phyloP scores from a whole-genome alignment of 1,284 basidiomycete genomes.

The Sporisorium graminicola region DNA sequence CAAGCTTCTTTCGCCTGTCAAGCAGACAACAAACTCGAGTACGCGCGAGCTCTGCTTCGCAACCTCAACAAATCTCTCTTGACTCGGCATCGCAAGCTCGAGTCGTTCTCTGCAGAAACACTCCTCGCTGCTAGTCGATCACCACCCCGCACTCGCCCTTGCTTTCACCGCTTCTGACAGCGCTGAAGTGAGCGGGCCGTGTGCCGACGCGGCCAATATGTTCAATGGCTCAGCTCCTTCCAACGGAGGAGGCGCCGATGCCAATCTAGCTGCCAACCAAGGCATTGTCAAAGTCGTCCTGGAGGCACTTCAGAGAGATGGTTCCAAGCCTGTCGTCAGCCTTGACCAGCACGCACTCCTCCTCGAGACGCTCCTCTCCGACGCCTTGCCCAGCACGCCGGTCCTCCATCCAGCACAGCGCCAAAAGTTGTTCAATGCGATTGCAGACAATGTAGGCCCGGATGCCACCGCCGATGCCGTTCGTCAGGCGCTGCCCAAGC shows the following conservation, averaged over 20 bases:
- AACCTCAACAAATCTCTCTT: neutral
- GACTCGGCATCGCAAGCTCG: neutral
- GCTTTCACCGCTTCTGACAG: constrained; percentile 72
- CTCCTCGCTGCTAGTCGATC: neutral
- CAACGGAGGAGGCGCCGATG: constrained; percentile 32
- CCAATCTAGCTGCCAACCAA: constrained; percentile 50
- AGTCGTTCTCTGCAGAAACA: neutral
- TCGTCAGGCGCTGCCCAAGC: constrained; percentile 63
- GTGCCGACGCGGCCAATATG: constrained; percentile 52
- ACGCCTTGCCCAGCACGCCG: constrained; percentile 49
- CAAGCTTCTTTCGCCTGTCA: neutral
- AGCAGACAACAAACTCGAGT: neutral
- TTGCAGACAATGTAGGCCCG: constrained; percentile 61
- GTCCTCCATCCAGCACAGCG: constrained; percentile 58
- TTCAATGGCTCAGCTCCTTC: constrained; percentile 55
- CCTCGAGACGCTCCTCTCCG: constrained; percentile 71
- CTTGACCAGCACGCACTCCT: constrained; percentile 83
- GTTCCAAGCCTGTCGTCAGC: constrained; percentile 79
- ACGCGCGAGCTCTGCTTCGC: neutral
- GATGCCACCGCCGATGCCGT: constrained; percentile 64
- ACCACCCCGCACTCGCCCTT: constrained; percentile 1
- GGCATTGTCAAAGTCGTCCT: constrained; percentile 76
- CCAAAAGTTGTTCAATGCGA: constrained; percentile 59
- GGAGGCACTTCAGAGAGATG: constrained; percentile 73
- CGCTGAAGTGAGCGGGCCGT: constrained; percentile 30